Percentiles rank a stretch among this genome's conserved stretches.
Conservation (phyloP, 2,329 filamentous ascomycete genomes). For the Diaporthe ampelina region DNA sequence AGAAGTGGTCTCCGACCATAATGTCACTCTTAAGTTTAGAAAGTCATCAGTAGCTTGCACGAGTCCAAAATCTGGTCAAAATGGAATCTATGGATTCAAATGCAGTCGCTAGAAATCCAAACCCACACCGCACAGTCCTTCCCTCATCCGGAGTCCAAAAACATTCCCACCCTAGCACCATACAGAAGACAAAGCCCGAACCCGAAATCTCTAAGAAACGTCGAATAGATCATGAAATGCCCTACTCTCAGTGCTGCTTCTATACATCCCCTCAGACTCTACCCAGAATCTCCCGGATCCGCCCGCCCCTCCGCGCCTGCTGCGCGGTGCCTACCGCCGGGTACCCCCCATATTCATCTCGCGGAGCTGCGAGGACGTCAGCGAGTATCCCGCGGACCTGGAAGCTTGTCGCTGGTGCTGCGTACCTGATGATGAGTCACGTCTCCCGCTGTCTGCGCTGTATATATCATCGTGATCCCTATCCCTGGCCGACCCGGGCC, state of each 20-base stretch:
- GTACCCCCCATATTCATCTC: constrained; percentile 34
- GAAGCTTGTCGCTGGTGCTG: constrained; percentile 2
- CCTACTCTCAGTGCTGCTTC: neutral
- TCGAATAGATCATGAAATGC: neutral
- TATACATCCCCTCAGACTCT: constrained; percentile 21
- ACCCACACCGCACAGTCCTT: neutral
- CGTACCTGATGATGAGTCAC: constrained; percentile 33
- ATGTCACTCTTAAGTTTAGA: too few relatives aligned
- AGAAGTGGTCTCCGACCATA: too few relatives aligned
- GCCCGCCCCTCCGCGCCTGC: constrained; percentile 30
- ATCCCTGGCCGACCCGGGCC: constrained; percentile 33
- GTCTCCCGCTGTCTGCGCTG: constrained; percentile 15
- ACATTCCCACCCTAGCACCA: neutral
- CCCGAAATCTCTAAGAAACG: neutral
- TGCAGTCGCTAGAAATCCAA: constrained; percentile 7
- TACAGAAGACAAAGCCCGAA: neutral
- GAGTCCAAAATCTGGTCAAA: neutral
- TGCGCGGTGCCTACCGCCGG: constrained; percentile 26
- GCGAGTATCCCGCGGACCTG: constrained; percentile 23
- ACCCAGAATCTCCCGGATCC: constrained; percentile 42
- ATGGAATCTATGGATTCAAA: constrained; percentile 4
- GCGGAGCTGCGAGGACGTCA: constrained; percentile 33
- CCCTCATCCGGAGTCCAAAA: neutral
- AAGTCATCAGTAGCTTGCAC: neutral
- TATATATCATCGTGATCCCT: constrained; percentile 41